phyloP scores from a whole-genome alignment of 306 rosid species.

The Betula pendula region DNA sequence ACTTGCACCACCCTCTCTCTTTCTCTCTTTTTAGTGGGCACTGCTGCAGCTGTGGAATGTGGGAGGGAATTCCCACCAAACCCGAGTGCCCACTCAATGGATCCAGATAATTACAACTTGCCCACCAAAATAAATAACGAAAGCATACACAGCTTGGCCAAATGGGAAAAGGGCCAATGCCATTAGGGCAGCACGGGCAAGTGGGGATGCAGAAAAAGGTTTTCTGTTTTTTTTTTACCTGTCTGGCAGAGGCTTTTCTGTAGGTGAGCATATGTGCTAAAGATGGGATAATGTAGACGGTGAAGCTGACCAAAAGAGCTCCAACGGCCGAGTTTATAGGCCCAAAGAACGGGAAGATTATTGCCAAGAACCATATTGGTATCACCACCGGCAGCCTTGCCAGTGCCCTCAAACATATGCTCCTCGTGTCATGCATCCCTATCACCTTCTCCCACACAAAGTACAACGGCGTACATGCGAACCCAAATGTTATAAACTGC shows the following conservation, averaged over 20 bases:
- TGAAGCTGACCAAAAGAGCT: slow-evolving; percentile 93
- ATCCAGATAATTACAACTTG: slow-evolving; percentile 27
- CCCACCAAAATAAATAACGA: neutral
- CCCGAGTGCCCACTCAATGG: slow-evolving; percentile 29
- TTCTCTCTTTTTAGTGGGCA: slow-evolving; percentile 23
- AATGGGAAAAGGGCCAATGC: neutral
- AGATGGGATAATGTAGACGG: slow-evolving; percentile 89
- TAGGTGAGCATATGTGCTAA: slow-evolving; percentile 89
- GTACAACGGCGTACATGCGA: slow-evolving; percentile 95
- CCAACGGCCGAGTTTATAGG: slow-evolving; percentile 97
- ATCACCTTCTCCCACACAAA: slow-evolving; percentile 99
- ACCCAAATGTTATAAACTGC: slow-evolving; percentile 98
- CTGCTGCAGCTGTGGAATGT: slow-evolving; percentile 42
- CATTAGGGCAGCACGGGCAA: too few relatives aligned
- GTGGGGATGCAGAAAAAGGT: too few relatives aligned
- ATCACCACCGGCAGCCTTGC: slow-evolving; percentile 93
- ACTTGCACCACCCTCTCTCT: slow-evolving; percentile 29
- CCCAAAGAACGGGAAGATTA: slow-evolving; percentile 94
- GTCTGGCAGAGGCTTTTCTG: slow-evolving; percentile 78
- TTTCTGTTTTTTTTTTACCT: slow-evolving; percentile 41
- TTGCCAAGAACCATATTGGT: slow-evolving; percentile 95
- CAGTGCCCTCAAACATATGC: slow-evolving; percentile 79
- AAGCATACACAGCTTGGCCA: neutral
- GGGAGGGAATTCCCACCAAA: slow-evolving; percentile 40
- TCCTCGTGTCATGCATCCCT: slow-evolving; percentile 92